Percentiles rank a stretch among this genome's conserved stretches.
These are phyloP conservation scores for Haberlea rhodopensis DNA, from an alignment of 257 asterid species.

Conservation along the genomic window DNA sequence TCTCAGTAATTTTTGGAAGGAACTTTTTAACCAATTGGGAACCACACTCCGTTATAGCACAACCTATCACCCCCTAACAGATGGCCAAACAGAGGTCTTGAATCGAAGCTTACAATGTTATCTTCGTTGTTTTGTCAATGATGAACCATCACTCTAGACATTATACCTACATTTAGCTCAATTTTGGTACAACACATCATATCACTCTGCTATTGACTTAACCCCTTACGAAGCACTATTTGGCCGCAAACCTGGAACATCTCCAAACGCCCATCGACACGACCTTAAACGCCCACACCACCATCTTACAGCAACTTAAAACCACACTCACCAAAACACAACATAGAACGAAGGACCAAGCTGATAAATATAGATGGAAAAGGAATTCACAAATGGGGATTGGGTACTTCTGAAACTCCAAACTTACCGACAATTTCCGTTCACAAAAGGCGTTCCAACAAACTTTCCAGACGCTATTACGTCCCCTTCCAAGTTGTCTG, in stretches of 20 bases:
- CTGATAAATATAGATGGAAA: not conserved
- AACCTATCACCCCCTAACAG: not conserved
- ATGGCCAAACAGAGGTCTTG: not conserved
- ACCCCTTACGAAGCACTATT: not conserved
- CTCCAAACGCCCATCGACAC: no score
- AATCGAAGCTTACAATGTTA: not conserved
- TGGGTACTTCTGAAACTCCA: not conserved
- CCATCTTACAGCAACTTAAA: not conserved
- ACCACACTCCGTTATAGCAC: not conserved
- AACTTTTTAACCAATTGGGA: not conserved
- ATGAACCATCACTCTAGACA: not conserved
- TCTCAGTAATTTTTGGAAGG: not conserved
- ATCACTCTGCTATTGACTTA: not conserved
- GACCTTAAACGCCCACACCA: not conserved
- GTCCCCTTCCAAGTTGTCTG: not conserved
- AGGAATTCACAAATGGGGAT: not conserved
- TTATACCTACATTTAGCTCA: not conserved
- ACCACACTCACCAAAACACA: not conserved
- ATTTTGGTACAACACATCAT: slow-evolving; percentile 7
- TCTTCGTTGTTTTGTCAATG: not conserved
- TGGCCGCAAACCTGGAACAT: no score
- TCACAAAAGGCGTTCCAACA: not conserved
- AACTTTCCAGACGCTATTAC: not conserved
- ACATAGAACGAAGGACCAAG: not conserved
- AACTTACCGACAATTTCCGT: not conserved